Evolutionary conservation across 768 basidiomycete species (phyloP).

Genomic region (Trametes meyenii): DNA sequence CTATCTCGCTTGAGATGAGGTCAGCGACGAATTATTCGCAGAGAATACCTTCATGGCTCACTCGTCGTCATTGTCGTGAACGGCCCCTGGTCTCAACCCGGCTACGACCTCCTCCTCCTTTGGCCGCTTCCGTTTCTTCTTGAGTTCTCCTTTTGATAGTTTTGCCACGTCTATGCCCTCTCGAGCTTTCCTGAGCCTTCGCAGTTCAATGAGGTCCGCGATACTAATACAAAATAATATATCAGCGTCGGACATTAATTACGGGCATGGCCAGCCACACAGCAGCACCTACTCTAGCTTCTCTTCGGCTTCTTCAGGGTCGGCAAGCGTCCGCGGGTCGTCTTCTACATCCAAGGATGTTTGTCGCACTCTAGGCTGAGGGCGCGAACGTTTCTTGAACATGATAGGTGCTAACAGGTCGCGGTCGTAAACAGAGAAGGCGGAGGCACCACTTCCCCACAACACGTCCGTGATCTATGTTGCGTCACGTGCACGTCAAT

Average conservation of each 20-base stretch:
- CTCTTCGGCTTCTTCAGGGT: conserved; percentile 25
- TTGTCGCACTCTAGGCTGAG: conserved; percentile 60
- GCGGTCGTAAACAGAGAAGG: too few relatives aligned
- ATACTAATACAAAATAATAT: conserved; percentile 48
- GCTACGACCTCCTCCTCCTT: conserved; percentile 49
- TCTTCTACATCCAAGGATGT: conserved; percentile 43
- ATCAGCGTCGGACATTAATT: conserved; percentile 10
- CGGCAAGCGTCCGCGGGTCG: conserved; percentile 37
- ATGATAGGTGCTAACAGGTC: conserved; percentile 34
- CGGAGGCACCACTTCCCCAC: too few relatives aligned
- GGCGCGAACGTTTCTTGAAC: conserved; percentile 78
- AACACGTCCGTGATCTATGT: too few relatives aligned
- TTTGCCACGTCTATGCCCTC: conserved; percentile 87
- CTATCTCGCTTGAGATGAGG: conserved; percentile 49
- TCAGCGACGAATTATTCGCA: too few relatives aligned
- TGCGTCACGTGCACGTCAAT: too few relatives aligned
- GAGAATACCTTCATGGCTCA: conserved; percentile 36
- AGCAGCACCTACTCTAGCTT: conserved; percentile 29
- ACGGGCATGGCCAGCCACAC: neutral
- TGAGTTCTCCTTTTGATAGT: conserved; percentile 81
- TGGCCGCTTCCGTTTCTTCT: conserved; percentile 65
- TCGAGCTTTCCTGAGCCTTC: conserved; percentile 70
- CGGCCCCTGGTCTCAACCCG: conserved; percentile 57
- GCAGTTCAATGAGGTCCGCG: conserved; percentile 81
- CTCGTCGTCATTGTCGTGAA: conserved; percentile 60